A percentile compares a stretch with the other conserved stretches of the same genome.
Evolutionary conservation across 805 yeast genomes (phyloP).

Genomic region (Zygosaccharomyces rouxii): DNA sequence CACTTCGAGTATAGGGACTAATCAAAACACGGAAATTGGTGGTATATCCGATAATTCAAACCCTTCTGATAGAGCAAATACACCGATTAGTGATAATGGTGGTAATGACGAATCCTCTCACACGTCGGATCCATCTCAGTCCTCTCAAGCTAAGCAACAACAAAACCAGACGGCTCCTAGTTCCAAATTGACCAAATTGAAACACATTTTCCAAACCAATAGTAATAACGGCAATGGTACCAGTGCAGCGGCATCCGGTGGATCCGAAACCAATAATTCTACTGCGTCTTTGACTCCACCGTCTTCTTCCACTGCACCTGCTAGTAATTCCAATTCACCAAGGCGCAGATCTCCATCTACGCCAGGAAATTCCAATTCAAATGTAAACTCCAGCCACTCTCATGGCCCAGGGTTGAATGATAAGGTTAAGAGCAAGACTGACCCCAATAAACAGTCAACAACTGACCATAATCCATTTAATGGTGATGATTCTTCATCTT

Average conservation of each 20-base stretch:
- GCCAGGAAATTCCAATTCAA: slow-evolving; percentile 16
- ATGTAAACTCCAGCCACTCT: background rate
- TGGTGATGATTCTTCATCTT: slow-evolving; percentile 1
- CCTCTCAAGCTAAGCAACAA: slow-evolving; percentile 4
- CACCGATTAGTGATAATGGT: background rate
- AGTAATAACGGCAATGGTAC: slow-evolving; percentile 6
- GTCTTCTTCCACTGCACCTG: background rate
- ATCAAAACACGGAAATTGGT: slow-evolving; percentile 5
- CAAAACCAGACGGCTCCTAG: slow-evolving; percentile 3
- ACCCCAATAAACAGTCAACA: slow-evolving; percentile 8
- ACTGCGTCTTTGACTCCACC: background rate
- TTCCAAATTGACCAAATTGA: slow-evolving; percentile 23
- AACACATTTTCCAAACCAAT: slow-evolving; percentile 19
- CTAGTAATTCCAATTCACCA: slow-evolving; percentile 6
- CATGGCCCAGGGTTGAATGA: slow-evolving; percentile 2
- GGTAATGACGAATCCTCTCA: background rate
- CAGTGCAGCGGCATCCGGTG: slow-evolving; percentile 1
- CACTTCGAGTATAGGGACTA: slow-evolving; percentile 10
- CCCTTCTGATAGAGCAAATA: slow-evolving; percentile 1
- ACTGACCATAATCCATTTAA: slow-evolving; percentile 17
- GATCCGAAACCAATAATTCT: background rate
- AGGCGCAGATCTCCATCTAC: slow-evolving; percentile 23
- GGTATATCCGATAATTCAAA: slow-evolving; percentile 1
- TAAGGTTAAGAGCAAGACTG: slow-evolving; percentile 8
- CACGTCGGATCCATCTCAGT: background rate